Conservation (phyloP, 257 asterid genomes). For the Ligustrum vulgare region DNA sequence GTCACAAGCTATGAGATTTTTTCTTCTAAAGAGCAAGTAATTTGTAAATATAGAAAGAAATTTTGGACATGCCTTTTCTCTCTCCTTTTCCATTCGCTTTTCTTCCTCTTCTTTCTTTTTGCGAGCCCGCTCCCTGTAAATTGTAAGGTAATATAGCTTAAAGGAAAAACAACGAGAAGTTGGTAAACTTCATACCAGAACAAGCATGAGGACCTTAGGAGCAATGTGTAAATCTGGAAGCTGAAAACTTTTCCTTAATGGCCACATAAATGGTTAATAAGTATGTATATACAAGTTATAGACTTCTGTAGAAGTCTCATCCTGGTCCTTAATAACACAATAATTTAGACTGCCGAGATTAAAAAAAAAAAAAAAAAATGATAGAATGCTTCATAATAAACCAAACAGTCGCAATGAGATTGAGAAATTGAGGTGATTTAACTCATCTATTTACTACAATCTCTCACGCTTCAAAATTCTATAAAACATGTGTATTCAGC, state of each 20-base stretch:
- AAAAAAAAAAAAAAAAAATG: background rate
- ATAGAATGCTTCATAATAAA: background rate
- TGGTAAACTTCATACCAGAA: background rate
- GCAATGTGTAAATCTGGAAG: background rate
- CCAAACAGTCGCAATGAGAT: background rate
- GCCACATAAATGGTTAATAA: background rate
- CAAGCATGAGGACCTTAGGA: background rate
- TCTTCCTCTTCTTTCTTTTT: conserved; percentile 98
- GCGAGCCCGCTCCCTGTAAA: conserved; percentile 82
- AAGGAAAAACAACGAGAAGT: conserved; percentile 10
- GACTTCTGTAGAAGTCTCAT: background rate
- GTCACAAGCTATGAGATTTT: background rate
- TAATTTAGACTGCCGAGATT: background rate
- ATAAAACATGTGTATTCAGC: background rate
- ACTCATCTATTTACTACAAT: background rate
- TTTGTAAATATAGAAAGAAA: background rate
- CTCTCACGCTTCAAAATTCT: background rate
- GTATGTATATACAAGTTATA: background rate
- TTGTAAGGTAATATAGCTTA: conserved; percentile 5
- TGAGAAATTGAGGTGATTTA: background rate
- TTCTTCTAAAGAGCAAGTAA: background rate
- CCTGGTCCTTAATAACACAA: background rate
- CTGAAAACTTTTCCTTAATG: background rate
- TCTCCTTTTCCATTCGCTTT: conserved; percentile 75
- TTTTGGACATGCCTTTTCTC: conserved; percentile 66